Evolutionary conservation across 1,139 yeast genomes (phyloP).

Genomic region (Sugiyamaella pinicola): DNA sequence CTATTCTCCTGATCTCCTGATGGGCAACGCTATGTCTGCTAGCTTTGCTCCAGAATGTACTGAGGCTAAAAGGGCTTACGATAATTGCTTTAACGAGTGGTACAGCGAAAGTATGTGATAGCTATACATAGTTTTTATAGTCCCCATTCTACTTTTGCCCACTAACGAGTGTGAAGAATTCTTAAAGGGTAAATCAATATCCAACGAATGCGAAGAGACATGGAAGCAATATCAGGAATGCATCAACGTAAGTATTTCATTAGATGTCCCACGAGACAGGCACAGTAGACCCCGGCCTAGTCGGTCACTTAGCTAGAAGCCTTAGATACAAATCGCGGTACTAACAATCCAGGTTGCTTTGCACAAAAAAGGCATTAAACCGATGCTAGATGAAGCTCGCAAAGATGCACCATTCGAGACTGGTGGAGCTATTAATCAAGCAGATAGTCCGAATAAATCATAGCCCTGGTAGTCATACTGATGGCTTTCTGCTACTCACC

Average conservation of each 20-base stretch:
- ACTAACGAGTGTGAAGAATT: slow-evolving; percentile 47
- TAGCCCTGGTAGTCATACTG: too few species aligned
- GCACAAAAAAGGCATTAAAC: slow-evolving; percentile 69
- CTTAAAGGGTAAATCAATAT: slow-evolving; percentile 63
- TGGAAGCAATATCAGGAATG: slow-evolving; percentile 89
- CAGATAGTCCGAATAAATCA: slow-evolving; percentile 23
- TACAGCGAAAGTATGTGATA: slow-evolving; percentile 70
- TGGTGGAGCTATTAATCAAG: slow-evolving; percentile 50
- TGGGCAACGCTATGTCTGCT: slow-evolving; percentile 66
- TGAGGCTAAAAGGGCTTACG: slow-evolving; percentile 78
- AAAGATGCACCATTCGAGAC: slow-evolving; percentile 86
- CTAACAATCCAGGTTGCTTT: slow-evolving; percentile 49
- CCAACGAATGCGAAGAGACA: slow-evolving; percentile 86
- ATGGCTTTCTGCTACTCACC: background rate
- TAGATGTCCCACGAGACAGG: too few species aligned
- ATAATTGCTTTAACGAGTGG: slow-evolving; percentile 92
- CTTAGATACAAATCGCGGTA: background rate
- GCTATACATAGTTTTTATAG: background rate
- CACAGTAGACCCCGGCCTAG: too few species aligned
- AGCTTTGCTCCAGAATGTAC: slow-evolving; percentile 98
- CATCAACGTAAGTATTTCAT: slow-evolving; percentile 65
- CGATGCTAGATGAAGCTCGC: slow-evolving; percentile 89
- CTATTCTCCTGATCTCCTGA: slow-evolving; percentile 19
- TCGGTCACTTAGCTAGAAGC: background rate
- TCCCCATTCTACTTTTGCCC: background rate